Percentiles rank a stretch among this genome's conserved stretches.
Conservation (phyloP, 257 asterid species). For the Nicotiana undulata region DNA sequence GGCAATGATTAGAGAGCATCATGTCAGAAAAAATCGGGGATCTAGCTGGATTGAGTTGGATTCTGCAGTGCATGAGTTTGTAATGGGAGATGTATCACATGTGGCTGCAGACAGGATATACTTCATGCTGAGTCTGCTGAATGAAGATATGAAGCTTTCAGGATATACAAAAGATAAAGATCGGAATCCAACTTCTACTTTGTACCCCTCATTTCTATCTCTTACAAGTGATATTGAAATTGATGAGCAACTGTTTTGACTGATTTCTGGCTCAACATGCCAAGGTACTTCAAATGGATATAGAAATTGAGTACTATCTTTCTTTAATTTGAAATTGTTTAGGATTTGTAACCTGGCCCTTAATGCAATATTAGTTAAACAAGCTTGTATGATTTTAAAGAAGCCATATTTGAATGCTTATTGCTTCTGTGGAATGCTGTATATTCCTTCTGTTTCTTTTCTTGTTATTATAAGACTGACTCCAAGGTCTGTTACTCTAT, state of each 20-base stretch:
- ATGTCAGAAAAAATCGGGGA: slow-evolving; percentile 2
- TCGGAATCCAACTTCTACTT: neutral
- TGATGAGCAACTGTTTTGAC: neutral
- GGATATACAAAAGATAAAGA: neutral
- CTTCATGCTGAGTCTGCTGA: slow-evolving; percentile 2
- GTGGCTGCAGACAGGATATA: slow-evolving; percentile 4
- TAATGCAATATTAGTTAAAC: neutral
- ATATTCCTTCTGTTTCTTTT: too few relatives aligned
- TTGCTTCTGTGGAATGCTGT: too few relatives aligned
- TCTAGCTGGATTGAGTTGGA: slow-evolving; percentile 17
- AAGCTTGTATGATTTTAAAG: neutral
- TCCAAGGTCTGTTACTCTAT: too few relatives aligned
- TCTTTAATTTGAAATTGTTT: neutral
- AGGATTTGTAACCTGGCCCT: neutral
- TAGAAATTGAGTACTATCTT: neutral
- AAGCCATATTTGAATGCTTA: too few relatives aligned
- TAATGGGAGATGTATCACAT: slow-evolving; percentile 9
- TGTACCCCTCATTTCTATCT: neutral
- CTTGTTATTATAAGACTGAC: too few relatives aligned
- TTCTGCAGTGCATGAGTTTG: slow-evolving; percentile 14
- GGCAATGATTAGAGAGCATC: slow-evolving; percentile 3
- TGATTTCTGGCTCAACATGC: neutral
- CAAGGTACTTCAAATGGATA: neutral
- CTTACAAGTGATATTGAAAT: neutral
- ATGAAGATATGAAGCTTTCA: slow-evolving; percentile 10